A percentile compares a stretch with the other conserved stretches of the same genome.
Evolutionary conservation across 768 basidiomycete genomes (phyloP).

Genomic region (Tubosaeta brunneosetosa): DNA sequence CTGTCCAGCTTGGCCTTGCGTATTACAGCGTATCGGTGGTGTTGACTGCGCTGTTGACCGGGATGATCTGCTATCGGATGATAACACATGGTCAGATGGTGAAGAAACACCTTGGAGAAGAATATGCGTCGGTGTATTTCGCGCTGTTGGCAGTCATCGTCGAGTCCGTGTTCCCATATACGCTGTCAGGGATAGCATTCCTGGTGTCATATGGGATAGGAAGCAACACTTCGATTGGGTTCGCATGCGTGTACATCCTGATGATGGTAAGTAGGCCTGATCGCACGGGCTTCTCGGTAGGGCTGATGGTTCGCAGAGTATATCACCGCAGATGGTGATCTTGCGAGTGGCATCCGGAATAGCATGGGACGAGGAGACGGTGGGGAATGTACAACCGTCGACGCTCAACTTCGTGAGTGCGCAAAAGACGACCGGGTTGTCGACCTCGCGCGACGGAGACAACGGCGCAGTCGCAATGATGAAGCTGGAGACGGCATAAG

Average conservation of each 20-base stretch:
- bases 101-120: constrained; percentile 14
- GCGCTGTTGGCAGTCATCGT: constrained; percentile 12
- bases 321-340: constrained; percentile 26
- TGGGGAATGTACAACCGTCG: background rate
- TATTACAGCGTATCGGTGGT: constrained; percentile 20
- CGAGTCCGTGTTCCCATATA: constrained; percentile 26
- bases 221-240: constrained; percentile 11
- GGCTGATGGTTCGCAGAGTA: constrained; percentile 11
- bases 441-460: constrained; percentile 1
- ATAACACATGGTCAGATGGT: constrained; percentile 8
- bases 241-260: constrained; percentile 19
- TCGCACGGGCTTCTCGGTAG: background rate
- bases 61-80: constrained; percentile 17
- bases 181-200: constrained; percentile 23
- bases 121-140: constrained; percentile 20
- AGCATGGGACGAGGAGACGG: constrained; percentile 14
- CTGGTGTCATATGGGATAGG: constrained; percentile 17
- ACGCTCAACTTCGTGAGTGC: constrained; percentile 11
- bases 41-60: constrained; percentile 20
- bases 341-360: constrained; percentile 19
- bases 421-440: background rate
- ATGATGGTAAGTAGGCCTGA: constrained; percentile 18
- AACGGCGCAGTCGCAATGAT: background rate
- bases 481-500: background rate
- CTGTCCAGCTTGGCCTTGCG: constrained; percentile 12